Percentiles rank a stretch among this genome's conserved stretches.
These are phyloP conservation scores for Phytophthora melonis DNA, from an alignment of 352 stramenopile species.

Conservation along the genomic window DNA sequence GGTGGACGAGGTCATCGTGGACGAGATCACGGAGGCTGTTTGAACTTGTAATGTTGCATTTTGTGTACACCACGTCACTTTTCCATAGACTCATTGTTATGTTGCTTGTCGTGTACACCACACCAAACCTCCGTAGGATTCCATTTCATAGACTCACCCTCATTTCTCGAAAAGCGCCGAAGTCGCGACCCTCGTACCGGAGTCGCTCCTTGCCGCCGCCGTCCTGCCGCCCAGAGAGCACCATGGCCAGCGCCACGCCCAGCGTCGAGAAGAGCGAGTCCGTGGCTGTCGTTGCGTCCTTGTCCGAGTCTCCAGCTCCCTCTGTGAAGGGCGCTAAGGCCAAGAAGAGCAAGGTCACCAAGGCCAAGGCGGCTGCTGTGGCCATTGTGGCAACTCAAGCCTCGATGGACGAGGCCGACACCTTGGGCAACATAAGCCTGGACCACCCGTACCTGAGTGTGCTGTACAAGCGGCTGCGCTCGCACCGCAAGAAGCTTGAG, in stretches of 20 bases:
- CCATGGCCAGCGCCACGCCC: slow-evolving; percentile 30
- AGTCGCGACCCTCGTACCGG: background rate
- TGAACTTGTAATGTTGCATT: slow-evolving; percentile 43
- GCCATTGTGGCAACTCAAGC: slow-evolving; percentile 26
- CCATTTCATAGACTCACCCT: background rate
- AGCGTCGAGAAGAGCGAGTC: slow-evolving; percentile 24
- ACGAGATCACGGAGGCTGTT: slow-evolving; percentile 70
- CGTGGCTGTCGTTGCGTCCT: background rate
- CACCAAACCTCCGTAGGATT: slow-evolving; percentile 17
- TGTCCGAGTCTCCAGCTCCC: background rate
- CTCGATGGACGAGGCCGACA: slow-evolving; percentile 40
- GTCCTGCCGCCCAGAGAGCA: slow-evolving; percentile 30
- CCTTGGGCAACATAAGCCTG: slow-evolving; percentile 49
- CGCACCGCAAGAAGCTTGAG: slow-evolving; percentile 89
- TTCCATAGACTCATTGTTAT: background rate
- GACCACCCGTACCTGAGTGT: slow-evolving; percentile 87
- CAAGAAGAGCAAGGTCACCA: slow-evolving; percentile 36
- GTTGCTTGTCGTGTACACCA: slow-evolving; percentile 9
- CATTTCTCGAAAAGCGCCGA: slow-evolving; percentile 35
- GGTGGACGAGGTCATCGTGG: slow-evolving; percentile 60
- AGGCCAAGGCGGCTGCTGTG: slow-evolving; percentile 32
- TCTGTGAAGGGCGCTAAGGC: background rate
- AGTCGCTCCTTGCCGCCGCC: slow-evolving; percentile 17
- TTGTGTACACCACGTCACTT: slow-evolving; percentile 28
- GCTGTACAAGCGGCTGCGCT: slow-evolving; percentile 83